Conservation (phyloP, 2,329 filamentous ascomycete species). For the Colletotrichum scovillei region DNA sequence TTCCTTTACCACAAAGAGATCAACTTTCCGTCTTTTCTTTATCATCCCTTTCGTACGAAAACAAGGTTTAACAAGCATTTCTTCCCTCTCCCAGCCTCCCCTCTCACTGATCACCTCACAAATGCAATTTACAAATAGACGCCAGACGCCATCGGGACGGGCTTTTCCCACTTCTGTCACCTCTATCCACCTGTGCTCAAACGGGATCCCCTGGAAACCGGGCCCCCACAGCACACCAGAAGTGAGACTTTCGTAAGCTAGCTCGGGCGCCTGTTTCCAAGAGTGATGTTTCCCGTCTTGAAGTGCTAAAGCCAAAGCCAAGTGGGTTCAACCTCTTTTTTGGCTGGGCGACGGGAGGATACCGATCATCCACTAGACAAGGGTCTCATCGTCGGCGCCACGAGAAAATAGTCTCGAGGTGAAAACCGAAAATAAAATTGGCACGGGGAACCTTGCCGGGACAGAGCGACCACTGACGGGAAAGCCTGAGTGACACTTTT, state of each 20-base stretch:
- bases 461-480: not conserved
- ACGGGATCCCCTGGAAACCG: conserved; percentile 9
- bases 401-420: not conserved
- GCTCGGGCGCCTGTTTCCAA: conserved; percentile 13
- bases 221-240: conserved; percentile 19
- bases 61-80: not conserved
- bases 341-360: conserved; percentile 35
- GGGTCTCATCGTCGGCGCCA: not conserved
- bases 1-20: not conserved
- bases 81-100: not conserved
- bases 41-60: not conserved
- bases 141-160: not conserved
- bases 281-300: not conserved
- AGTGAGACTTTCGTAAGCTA: not conserved
- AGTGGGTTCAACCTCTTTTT: not conserved
- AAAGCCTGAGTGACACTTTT: not conserved
- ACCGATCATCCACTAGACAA: conserved; percentile 32
- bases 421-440: conserved; percentile 3
- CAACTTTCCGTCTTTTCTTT: not conserved
- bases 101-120: not conserved
- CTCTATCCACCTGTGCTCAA: conserved; percentile 2
- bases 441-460: not conserved
- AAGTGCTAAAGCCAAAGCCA: too few species aligned
- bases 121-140: not conserved
- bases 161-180: not conserved